A percentile compares a stretch with the other conserved stretches of the same genome.
Conservation (phyloP, 768 basidiomycete species). For the Sutorius australiensis region DNA sequence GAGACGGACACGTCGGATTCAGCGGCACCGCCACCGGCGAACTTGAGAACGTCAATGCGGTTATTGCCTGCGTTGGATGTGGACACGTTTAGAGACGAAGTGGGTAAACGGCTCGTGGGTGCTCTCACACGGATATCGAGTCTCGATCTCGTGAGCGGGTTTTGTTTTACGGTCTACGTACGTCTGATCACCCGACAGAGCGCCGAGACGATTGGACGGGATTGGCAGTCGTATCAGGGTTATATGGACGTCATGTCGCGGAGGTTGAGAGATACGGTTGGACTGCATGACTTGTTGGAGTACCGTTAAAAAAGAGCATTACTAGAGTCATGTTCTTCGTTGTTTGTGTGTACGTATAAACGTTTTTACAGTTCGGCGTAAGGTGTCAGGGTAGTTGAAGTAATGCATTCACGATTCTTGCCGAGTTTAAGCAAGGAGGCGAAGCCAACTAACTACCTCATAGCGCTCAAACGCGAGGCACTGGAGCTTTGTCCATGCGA, state of each 20-base stretch:
- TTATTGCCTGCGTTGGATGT: slow-evolving; percentile 55
- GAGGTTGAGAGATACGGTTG: slow-evolving; percentile 60
- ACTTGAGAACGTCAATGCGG: slow-evolving; percentile 49
- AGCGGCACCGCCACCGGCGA: slow-evolving; percentile 15
- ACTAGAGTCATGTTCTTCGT: too few species aligned
- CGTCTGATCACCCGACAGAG: slow-evolving; percentile 28
- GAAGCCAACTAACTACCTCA: too few species aligned
- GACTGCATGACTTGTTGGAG: slow-evolving; percentile 43
- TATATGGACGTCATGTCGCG: slow-evolving; percentile 78
- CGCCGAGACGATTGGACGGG: slow-evolving; percentile 43
- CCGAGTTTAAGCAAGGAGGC: too few species aligned
- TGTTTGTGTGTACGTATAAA: too few species aligned
- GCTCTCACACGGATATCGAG: slow-evolving; percentile 50
- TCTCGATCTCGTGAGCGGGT: slow-evolving; percentile 47
- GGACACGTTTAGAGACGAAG: slow-evolving; percentile 55
- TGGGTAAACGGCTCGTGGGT: slow-evolving; percentile 51
- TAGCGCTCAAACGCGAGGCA: too few species aligned
- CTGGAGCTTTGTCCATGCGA: too few species aligned
- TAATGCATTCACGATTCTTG: too few species aligned
- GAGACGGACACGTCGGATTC: slow-evolving; percentile 25
- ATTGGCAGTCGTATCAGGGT: slow-evolving; percentile 59
- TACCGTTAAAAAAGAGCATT: slow-evolving; percentile 19
- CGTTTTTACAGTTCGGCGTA: too few species aligned
- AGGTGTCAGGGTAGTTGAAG: too few species aligned
- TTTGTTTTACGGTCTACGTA: background rate